Percentiles rank a stretch among this genome's conserved stretches.
phyloP scores from a whole-genome alignment of 345 rosid genomes.

The Trapa bicornis region DNA sequence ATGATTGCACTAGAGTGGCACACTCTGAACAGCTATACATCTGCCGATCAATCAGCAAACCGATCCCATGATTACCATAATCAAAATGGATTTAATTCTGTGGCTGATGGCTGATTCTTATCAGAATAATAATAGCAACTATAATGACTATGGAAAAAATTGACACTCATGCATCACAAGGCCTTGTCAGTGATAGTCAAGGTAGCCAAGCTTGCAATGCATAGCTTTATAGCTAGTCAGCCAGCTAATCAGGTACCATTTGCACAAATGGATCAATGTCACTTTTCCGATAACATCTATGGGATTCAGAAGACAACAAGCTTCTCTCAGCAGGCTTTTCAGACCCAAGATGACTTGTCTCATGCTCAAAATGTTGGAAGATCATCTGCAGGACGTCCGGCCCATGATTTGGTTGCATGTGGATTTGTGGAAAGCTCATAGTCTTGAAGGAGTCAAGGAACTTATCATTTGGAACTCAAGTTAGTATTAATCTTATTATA shows the following conservation, averaged over 20 bases:
- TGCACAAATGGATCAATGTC: conserved; percentile 36
- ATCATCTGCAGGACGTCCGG: too few species aligned
- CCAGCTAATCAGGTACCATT: conserved; percentile 34
- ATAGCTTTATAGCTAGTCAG: conserved; percentile 32
- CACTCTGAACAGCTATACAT: conserved; percentile 51
- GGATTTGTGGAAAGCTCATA: too few species aligned
- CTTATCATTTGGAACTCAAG: too few species aligned
- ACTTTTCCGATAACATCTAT: conserved; percentile 39
- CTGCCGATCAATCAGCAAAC: conserved; percentile 32
- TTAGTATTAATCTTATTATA: too few species aligned
- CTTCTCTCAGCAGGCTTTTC: too few species aligned
- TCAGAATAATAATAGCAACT: conserved; percentile 21
- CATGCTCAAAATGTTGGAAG: too few species aligned
- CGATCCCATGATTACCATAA: conserved; percentile 37
- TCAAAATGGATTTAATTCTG: conserved; percentile 41
- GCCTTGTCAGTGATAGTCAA: conserved; percentile 26
- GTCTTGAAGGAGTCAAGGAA: too few species aligned
- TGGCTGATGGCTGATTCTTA: conserved; percentile 21
- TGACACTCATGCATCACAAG: conserved; percentile 32
- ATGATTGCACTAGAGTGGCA: conserved; percentile 60
- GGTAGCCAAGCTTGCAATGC: conserved; percentile 28
- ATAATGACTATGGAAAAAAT: conserved; percentile 28
- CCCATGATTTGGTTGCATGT: too few species aligned
- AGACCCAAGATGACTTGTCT: too few species aligned
- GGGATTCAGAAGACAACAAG: conserved; percentile 31